These are phyloP conservation scores for Mycosphaerelloides madeirae DNA, from an alignment of 2,329 filamentous ascomycete species.

Conservation along the genomic window DNA sequence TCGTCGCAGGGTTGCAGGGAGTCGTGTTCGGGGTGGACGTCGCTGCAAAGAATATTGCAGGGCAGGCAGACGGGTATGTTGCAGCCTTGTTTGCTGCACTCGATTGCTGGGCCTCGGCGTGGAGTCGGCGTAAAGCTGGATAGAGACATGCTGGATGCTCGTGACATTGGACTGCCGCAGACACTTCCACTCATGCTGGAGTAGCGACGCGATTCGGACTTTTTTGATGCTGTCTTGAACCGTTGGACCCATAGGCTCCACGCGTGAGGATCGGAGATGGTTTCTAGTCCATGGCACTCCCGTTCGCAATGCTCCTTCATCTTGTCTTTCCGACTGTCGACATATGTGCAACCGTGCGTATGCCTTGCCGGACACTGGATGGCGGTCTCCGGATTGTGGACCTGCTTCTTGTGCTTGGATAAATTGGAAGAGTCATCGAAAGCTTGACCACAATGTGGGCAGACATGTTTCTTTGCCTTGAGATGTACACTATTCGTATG, in stretches of 20 bases:
- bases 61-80: constrained; percentile 23
- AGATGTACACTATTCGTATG: constrained; percentile 58
- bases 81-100: constrained; percentile 23
- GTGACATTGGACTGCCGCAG: constrained; percentile 13
- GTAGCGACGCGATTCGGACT: constrained; percentile 15
- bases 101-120: constrained; percentile 12
- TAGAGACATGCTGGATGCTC: constrained; percentile 15
- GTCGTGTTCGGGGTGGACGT: constrained; percentile 15
- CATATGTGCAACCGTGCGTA: constrained; percentile 21
- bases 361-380: constrained; percentile 22
- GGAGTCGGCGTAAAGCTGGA: constrained; percentile 10
- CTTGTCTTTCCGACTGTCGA: constrained; percentile 24
- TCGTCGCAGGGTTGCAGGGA: constrained; percentile 15
- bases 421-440: constrained; percentile 34
- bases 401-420: constrained; percentile 31
- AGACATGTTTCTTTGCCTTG: constrained; percentile 41
- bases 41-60: constrained; percentile 23
- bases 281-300: constrained; percentile 22
- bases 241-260: constrained; percentile 23
- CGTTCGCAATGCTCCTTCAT: constrained; percentile 25
- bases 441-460: constrained; percentile 31
- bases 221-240: constrained; percentile 20
- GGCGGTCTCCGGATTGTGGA: constrained; percentile 22
- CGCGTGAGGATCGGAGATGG: constrained; percentile 17
- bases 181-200: constrained; percentile 10